A percentile compares a stretch with the other conserved stretches of the same genome.
These are phyloP conservation scores for Nidularia sp. DNA, from an alignment of 768 basidiomycete species.

Conservation along the genomic window DNA sequence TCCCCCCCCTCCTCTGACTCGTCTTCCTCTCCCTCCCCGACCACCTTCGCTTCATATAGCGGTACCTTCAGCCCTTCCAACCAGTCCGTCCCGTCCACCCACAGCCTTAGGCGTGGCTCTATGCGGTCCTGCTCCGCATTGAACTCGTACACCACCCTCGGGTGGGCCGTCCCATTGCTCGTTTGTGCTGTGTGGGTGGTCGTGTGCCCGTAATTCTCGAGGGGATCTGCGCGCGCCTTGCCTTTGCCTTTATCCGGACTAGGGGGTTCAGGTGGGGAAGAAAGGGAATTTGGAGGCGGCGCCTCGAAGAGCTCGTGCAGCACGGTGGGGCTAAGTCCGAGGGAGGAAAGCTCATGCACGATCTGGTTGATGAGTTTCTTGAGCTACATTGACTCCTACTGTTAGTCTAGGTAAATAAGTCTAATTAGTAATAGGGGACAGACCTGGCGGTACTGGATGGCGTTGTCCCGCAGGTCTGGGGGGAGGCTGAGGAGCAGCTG, in stretches of 20 bases:
- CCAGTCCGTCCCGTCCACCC: slow-evolving; percentile 24
- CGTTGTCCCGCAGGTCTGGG: slow-evolving; percentile 69
- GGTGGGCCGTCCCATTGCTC: no score
- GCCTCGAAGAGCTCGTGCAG: slow-evolving; percentile 38
- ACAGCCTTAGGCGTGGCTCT: slow-evolving; percentile 57
- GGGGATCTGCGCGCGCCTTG: no score
- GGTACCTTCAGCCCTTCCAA: not conserved
- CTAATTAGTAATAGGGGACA: slow-evolving; percentile 1
- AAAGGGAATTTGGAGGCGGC: not conserved
- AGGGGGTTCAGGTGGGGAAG: no score
- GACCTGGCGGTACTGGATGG: slow-evolving; percentile 84
- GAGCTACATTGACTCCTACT: slow-evolving; percentile 44
- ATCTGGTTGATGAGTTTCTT: slow-evolving; percentile 88
- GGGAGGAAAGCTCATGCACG: slow-evolving; percentile 67
- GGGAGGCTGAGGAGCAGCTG: slow-evolving; percentile 66
- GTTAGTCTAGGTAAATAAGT: not conserved
- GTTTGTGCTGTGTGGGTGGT: slow-evolving; percentile 2
- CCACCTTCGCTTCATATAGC: not conserved
- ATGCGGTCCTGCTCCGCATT: slow-evolving; percentile 38
- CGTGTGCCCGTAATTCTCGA: slow-evolving; percentile 5
- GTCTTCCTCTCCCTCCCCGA: slow-evolving; percentile 7
- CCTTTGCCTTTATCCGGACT: no score
- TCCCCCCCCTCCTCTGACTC: slow-evolving; percentile 1
- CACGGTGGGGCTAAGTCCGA: slow-evolving; percentile 55
- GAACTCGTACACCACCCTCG: slow-evolving; percentile 55